phyloP scores from a whole-genome alignment of 129 eudicot species.

The Arctium minus region DNA sequence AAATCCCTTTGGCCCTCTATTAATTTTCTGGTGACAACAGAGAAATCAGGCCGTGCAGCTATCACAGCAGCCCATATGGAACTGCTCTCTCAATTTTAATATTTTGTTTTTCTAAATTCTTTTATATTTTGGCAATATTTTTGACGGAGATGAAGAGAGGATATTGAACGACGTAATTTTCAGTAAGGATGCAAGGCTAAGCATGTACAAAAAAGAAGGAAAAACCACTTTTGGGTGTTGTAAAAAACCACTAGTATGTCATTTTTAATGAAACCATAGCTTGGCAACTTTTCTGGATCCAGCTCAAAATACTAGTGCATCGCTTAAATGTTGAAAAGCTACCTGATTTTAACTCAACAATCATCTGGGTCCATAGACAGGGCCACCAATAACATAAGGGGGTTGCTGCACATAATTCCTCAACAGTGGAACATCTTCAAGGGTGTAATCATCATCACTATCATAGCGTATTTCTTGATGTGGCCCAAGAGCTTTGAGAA shows the following conservation, averaged over 20 bases:
- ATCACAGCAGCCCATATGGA: too few relatives aligned
- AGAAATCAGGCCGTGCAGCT: too few relatives aligned
- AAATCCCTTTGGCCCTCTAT: too few relatives aligned
- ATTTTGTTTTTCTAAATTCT: too few relatives aligned
- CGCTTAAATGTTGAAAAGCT: neutral
- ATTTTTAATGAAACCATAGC: neutral
- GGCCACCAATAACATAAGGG: slow-evolving; percentile 28
- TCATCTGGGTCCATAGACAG: slow-evolving; percentile 52
- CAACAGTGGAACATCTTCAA: slow-evolving; percentile 72
- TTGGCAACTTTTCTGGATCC: too few relatives aligned
- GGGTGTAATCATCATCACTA: slow-evolving; percentile 76
- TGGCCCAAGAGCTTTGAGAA: slow-evolving; percentile 86
- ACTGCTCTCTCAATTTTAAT: too few relatives aligned
- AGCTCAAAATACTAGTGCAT: neutral
- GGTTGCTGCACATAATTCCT: slow-evolving; percentile 65
- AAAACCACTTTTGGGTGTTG: neutral
- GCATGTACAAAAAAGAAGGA: neutral
- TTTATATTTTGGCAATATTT: too few relatives aligned
- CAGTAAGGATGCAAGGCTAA: too few relatives aligned
- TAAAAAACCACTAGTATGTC: neutral
- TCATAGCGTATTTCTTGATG: slow-evolving; percentile 62
- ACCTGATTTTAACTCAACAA: slow-evolving; percentile 51
- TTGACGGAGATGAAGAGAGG: too few relatives aligned
- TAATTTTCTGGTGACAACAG: too few relatives aligned
- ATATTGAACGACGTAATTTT: too few relatives aligned